Evolutionary conservation across 345 rosid genomes (phyloP).

Genomic region (Melaleuca quinquenervia): DNA sequence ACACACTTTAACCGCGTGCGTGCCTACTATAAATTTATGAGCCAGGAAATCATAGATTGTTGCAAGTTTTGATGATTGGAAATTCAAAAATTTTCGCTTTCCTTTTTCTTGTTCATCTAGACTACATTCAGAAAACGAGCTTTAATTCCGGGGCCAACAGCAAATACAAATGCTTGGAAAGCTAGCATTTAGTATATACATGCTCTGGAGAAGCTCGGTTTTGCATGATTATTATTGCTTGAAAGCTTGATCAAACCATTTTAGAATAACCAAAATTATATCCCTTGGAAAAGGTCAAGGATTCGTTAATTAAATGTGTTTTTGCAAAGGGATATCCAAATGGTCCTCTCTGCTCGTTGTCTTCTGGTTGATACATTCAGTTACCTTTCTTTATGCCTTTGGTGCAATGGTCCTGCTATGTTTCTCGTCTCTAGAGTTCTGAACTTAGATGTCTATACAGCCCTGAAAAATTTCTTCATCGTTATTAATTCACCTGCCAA

Average conservation of each 20-base stretch:
- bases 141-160: not conserved
- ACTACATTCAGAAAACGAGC: not conserved
- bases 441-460: too few species aligned
- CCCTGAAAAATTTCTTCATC: too few species aligned
- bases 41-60: not conserved
- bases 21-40: not conserved
- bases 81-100: not conserved
- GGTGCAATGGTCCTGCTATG: not conserved
- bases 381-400: not conserved
- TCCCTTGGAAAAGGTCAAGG: not conserved
- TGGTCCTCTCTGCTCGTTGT: not conserved
- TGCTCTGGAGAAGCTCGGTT: not conserved
- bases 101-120: not conserved
- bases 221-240: not conserved
- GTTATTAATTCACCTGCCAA: not conserved
- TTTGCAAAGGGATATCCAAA: not conserved
- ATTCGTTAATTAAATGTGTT: not conserved
- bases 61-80: not conserved
- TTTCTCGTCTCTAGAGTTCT: not conserved
- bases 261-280: not conserved
- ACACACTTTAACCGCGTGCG: not conserved
- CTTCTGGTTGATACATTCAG: not conserved
- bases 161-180: not conserved
- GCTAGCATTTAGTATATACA: not conserved
- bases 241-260: not conserved